Base-by-base conservation (phyloP, 2,329 filamentous ascomycete species). In the Cytospora schulzeri region DNA sequence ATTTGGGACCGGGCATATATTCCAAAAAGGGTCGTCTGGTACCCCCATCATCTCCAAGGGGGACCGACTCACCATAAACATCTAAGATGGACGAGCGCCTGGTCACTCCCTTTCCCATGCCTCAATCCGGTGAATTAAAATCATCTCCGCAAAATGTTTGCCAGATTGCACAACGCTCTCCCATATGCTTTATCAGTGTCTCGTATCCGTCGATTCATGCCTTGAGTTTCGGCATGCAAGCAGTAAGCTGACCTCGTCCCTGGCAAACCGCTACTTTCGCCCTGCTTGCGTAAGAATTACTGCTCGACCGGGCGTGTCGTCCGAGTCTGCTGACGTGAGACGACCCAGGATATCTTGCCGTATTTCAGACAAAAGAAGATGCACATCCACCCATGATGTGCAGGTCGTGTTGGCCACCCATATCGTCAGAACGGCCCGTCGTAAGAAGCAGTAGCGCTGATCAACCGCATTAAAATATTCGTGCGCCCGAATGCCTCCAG, bases 401-500 rank as follows among this genome's bases (percentile, higher is more conserved):
- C 28, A 64, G 52, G 54, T 60, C 31, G 31, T 56, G 54, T 38
- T 31, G 28, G 52, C 65, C 58, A 58, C 59, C 62, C 65, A 61
- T 52, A 38, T 53, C 24, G 24, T 62, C 24, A 24, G 6, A 19
- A 60, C 48, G 54, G 58, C 38, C 55, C 45, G 24, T 55, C 48
- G 28, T 52, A 60, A 56, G 50, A 24, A 53, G 56, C 59, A 64
- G 53, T 51, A 59, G 65, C 62, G 65, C 65, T 67, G 56, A 65
- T 65, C 65, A 62, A 67, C 62, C 64, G 65, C 62, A 62, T 58
- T 58, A 22, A 12, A 22, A 55, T 41, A 62, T 58, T 60, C 62
- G 62, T 58, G 55, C 62, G 55, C 58, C 45, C 55, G 50, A 50
- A 53, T 62, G 62, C 41, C 31, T 67, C 52, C 26, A 52, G 19